These are phyloP conservation scores for Aspergillus quadrilineatus DNA, from an alignment of 2,329 filamentous ascomycete species.

Conservation along the genomic window DNA sequence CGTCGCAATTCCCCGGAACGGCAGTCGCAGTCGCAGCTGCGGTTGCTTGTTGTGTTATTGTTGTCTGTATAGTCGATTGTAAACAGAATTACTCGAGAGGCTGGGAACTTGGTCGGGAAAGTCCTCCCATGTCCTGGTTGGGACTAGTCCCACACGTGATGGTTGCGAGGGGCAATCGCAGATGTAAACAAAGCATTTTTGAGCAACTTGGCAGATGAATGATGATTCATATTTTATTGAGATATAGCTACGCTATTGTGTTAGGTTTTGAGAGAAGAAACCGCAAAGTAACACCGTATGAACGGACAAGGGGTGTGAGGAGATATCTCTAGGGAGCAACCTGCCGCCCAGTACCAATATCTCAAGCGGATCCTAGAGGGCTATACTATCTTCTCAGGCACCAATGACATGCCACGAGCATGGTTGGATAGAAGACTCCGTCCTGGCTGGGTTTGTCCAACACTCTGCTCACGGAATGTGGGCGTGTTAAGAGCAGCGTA, in stretches of 20 bases:
- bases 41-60: conserved; percentile 15
- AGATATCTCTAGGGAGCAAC: not conserved
- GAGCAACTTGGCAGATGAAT: not conserved
- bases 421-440: not conserved
- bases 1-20: conserved; percentile 5
- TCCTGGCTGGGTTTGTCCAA: not conserved
- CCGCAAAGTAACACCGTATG: not conserved
- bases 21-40: not conserved
- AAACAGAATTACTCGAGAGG: conserved; percentile 19
- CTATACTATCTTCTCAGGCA: too few species aligned
- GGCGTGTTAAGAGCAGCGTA: too few species aligned
- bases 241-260: not conserved
- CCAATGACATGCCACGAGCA: too few species aligned
- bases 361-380: not conserved
- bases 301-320: not conserved
- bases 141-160: conserved; percentile 4
- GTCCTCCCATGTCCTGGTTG: not conserved
- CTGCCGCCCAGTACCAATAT: not conserved
- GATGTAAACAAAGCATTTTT: not conserved
- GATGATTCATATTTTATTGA: not conserved
- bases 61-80: conserved; percentile 10
- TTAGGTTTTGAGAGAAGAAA: not conserved
- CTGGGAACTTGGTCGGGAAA: conserved; percentile 10
- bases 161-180: conserved; percentile 3
- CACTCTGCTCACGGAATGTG: not conserved